Conservation (phyloP, 2,329 filamentous ascomycete genomes). For the Fusarium metavorans region DNA sequence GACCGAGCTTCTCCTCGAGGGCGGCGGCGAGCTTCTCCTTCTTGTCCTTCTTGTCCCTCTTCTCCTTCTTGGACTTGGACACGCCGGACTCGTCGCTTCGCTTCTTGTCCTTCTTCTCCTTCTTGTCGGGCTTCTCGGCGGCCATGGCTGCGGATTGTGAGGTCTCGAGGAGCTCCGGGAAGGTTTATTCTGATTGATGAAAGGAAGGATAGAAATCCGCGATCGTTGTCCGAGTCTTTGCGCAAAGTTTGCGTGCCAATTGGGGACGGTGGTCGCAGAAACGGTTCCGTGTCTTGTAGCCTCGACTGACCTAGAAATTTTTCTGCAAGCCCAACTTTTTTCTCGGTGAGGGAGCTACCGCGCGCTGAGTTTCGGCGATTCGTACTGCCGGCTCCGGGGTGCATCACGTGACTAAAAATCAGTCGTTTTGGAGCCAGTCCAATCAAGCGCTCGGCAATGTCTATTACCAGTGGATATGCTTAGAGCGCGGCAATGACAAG, state of each 20-base stretch:
- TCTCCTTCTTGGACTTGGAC: conserved; percentile 68
- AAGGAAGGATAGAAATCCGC: too few species aligned
- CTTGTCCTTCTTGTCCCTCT: conserved; percentile 77
- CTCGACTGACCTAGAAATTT: conserved; percentile 49
- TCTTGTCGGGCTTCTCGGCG: conserved; percentile 62
- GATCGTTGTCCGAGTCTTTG: conserved; percentile 26
- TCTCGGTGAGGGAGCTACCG: conserved; percentile 44
- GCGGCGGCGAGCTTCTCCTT: conserved; percentile 77
- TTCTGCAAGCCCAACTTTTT: conserved; percentile 47
- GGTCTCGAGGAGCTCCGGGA: conserved; percentile 22
- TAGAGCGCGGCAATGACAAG: not conserved
- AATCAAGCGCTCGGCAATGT: conserved; percentile 40
- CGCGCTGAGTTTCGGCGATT: conserved; percentile 45
- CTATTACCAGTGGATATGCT: conserved; percentile 36
- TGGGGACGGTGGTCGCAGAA: conserved; percentile 39
- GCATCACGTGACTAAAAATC: conserved; percentile 19
- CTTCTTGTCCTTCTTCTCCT: conserved; percentile 72
- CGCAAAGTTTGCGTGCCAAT: conserved; percentile 33
- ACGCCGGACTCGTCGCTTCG: conserved; percentile 66
- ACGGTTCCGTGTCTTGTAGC: conserved; percentile 41
- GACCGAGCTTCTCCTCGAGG: conserved; percentile 74
- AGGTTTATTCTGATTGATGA: too few species aligned
- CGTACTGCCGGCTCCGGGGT: conserved; percentile 48
- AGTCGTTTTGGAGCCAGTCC: not conserved
- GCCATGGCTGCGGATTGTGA: conserved; percentile 54